Conservation (phyloP, 805 yeast species). For the Sugiyamaella lignohabitans region DNA sequence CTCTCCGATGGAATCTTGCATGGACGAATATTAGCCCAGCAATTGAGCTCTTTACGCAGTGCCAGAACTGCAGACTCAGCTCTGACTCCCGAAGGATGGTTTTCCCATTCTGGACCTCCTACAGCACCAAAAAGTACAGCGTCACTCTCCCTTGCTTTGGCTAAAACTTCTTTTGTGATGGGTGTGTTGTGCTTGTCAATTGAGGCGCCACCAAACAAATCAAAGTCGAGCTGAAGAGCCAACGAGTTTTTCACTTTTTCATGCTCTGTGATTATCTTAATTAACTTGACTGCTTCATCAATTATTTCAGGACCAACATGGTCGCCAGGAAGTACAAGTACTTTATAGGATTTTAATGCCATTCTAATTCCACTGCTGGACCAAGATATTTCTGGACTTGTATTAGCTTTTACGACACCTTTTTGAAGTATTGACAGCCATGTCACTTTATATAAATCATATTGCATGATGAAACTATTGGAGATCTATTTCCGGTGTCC, state of each 20-base stretch:
- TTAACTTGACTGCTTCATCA: constrained; percentile 80
- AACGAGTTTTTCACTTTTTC: neutral
- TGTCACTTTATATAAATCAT: neutral
- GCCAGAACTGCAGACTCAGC: constrained; percentile 93
- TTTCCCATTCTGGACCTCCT: constrained; percentile 99
- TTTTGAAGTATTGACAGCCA: too few species aligned
- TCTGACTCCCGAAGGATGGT: constrained; percentile 82
- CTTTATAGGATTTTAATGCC: constrained; percentile 5
- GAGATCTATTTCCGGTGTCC: neutral
- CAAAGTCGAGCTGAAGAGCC: constrained; percentile 58
- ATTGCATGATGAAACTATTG: too few species aligned
- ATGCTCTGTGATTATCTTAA: constrained; percentile 57
- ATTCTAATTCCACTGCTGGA: too few species aligned
- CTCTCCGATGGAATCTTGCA: constrained; percentile 81
- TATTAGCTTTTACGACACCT: too few species aligned
- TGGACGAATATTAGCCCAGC: constrained; percentile 91
- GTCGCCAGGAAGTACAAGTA: constrained; percentile 85
- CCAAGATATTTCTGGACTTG: too few species aligned
- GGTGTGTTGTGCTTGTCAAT: constrained; percentile 93
- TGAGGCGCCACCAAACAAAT: constrained; percentile 94
- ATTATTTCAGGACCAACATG: constrained; percentile 85
- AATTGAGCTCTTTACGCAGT: constrained; percentile 84
- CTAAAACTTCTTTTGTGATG: constrained; percentile 72
- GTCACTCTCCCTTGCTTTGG: constrained; percentile 73
- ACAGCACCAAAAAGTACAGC: constrained; percentile 95